Evolutionary conservation across 2,329 filamentous ascomycete species (phyloP).

Genomic region (Aspergillus awamori): DNA sequence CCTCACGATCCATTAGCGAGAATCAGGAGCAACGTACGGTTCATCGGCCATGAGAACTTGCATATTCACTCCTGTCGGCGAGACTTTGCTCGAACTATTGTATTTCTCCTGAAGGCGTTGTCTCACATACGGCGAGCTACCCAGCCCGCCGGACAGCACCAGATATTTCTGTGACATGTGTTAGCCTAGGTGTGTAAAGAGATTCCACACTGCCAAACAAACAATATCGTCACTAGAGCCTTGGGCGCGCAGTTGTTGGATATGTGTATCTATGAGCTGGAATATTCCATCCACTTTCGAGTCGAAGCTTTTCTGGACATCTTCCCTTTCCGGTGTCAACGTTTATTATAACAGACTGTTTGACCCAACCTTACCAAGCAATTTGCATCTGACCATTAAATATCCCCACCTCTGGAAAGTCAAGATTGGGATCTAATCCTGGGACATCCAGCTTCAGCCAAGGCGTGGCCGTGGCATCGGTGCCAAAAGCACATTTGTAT

Average conservation of each 20-base stretch:
- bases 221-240: constrained; percentile 34
- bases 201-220: too few species aligned
- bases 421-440: constrained; percentile 19
- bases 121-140: constrained; percentile 36
- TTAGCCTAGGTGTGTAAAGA: background rate
- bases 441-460: constrained; percentile 35
- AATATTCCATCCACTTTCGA: constrained; percentile 34
- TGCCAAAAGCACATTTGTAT: constrained; percentile 39
- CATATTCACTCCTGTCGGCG: constrained; percentile 23
- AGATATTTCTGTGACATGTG: constrained; percentile 27
- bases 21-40: constrained; percentile 26
- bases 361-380: constrained; percentile 26
- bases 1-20: too few species aligned
- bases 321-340: constrained; percentile 13
- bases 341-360: background rate
- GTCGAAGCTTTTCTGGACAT: constrained; percentile 29
- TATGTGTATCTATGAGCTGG: constrained; percentile 28
- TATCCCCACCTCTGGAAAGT: constrained; percentile 31
- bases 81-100: constrained; percentile 15
- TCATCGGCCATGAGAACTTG: constrained; percentile 37
- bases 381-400: constrained; percentile 35
- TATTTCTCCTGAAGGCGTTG: constrained; percentile 30
- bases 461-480: constrained; percentile 26
- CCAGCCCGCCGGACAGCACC: constrained; percentile 39
- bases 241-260: constrained; percentile 27